Percentiles rank a stretch among this genome's conserved stretches.
These are phyloP conservation scores for Pestalotiopsis sp. DNA, from an alignment of 2,329 filamentous ascomycete genomes.

Conservation along the genomic window DNA sequence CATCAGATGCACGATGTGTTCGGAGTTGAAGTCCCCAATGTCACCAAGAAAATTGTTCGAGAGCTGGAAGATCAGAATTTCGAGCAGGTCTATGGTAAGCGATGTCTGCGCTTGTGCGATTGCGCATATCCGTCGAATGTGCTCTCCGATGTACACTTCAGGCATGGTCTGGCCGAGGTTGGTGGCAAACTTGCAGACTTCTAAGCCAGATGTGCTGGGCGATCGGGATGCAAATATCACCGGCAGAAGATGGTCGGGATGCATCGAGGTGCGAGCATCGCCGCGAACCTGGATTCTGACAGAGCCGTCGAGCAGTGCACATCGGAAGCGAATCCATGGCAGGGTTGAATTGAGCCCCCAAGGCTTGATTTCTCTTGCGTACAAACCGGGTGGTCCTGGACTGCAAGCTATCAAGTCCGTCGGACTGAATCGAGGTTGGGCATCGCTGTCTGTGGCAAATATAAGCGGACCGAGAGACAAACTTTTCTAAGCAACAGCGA, in stretches of 20 bases:
- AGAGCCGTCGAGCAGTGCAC: not conserved
- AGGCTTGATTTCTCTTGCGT: not conserved
- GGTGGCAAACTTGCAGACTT: not conserved
- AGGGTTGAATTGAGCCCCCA: not conserved
- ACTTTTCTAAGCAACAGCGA: too few species aligned
- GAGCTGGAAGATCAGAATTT: not conserved
- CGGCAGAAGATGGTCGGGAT: not conserved
- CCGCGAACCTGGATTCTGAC: not conserved
- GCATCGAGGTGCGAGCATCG: not conserved
- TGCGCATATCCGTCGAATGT: not conserved
- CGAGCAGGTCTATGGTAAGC: not conserved
- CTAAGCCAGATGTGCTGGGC: too few species aligned
- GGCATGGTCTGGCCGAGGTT: not conserved
- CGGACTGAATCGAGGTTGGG: accelerated
- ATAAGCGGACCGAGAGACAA: too few species aligned
- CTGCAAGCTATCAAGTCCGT: not conserved
- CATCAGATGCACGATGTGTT: not conserved
- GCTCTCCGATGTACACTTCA: not conserved
- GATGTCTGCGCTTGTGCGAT: not conserved
- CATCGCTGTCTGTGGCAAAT: too few species aligned
- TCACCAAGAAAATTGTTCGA: not conserved
- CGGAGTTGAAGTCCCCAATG: not conserved
- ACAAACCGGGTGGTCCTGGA: not conserved
- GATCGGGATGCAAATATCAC: too few species aligned
- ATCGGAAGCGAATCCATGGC: not conserved